A percentile compares a stretch with the other conserved stretches of the same genome.
These are phyloP conservation scores for Neoboletus magnificus DNA, from an alignment of 768 basidiomycete genomes.

Conservation along the genomic window DNA sequence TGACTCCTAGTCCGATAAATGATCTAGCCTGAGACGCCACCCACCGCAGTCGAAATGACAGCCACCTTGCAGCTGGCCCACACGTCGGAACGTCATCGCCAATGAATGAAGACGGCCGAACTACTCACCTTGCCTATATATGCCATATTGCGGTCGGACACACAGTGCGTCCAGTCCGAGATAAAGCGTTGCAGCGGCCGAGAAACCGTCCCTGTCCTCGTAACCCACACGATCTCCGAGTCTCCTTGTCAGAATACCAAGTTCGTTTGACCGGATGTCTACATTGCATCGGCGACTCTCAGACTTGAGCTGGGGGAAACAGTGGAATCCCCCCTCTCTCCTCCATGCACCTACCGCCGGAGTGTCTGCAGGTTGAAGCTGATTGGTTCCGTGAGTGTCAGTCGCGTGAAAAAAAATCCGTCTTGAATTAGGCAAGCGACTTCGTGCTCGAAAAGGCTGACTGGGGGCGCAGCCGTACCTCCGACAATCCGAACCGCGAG, in stretches of 20 bases:
- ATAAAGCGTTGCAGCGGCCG: background rate
- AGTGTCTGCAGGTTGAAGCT: too few relatives aligned
- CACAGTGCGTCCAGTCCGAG: background rate
- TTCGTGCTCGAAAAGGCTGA: background rate
- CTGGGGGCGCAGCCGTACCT: background rate
- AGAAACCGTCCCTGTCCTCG: background rate
- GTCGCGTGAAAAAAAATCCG: conserved; percentile 8
- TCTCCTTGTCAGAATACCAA: background rate
- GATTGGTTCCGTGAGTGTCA: background rate
- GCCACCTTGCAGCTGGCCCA: background rate
- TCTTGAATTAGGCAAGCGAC: conserved; percentile 1
- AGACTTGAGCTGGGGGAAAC: too few relatives aligned
- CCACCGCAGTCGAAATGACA: background rate
- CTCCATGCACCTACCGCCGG: too few relatives aligned
- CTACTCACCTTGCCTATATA: background rate
- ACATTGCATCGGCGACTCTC: background rate
- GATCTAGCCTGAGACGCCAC: background rate
- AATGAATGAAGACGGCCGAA: background rate
- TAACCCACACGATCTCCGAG: background rate
- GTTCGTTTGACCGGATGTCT: background rate
- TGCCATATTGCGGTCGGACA: background rate
- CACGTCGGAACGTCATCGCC: conserved; percentile 1
- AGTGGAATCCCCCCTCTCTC: too few relatives aligned
- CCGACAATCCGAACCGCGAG: background rate
- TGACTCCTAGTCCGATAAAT: background rate